Conservation (phyloP, 768 basidiomycete genomes). For the Clathrus columnatus region DNA sequence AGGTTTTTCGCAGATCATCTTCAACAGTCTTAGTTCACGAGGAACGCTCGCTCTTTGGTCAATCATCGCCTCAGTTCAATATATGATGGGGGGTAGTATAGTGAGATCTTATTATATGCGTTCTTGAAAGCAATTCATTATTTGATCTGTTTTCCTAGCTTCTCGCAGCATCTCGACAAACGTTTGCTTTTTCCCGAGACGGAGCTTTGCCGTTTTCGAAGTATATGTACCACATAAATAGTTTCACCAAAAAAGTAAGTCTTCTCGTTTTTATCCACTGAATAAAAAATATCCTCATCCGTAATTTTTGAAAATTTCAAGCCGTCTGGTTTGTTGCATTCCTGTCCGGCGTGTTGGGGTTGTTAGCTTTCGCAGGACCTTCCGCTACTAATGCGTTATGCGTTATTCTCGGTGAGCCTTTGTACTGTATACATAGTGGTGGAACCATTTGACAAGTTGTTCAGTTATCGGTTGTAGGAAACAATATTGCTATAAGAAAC, state of each 20-base stretch:
- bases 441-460: not conserved
- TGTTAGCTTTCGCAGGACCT: slow-evolving; percentile 46
- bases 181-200: slow-evolving; percentile 51
- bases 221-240: slow-evolving; percentile 48
- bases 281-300: too few relatives aligned
- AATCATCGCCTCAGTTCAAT: slow-evolving; percentile 44
- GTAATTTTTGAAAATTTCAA: not conserved
- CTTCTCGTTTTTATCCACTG: not conserved
- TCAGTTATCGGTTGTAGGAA: slow-evolving; percentile 1
- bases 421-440: slow-evolving; percentile 36
- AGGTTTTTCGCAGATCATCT: slow-evolving; percentile 29
- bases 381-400: slow-evolving; percentile 51
- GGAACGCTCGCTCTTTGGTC: slow-evolving; percentile 48
- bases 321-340: slow-evolving; percentile 44
- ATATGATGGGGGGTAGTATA: slow-evolving; percentile 44
- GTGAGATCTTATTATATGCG: slow-evolving; percentile 17
- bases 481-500: slow-evolving; percentile 11
- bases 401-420: slow-evolving; percentile 46
- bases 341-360: slow-evolving; percentile 35
- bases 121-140: not conserved
- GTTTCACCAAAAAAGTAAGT: slow-evolving; percentile 32
- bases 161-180: slow-evolving; percentile 45
- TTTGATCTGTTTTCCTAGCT: slow-evolving; percentile 21
- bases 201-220: slow-evolving; percentile 52
- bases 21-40: slow-evolving; percentile 36